Evolutionary conservation across 768 basidiomycete species (phyloP), one percentile per base, ranked within the genome.

Genomic region (Pulveroboletus ravenelii): DNA sequence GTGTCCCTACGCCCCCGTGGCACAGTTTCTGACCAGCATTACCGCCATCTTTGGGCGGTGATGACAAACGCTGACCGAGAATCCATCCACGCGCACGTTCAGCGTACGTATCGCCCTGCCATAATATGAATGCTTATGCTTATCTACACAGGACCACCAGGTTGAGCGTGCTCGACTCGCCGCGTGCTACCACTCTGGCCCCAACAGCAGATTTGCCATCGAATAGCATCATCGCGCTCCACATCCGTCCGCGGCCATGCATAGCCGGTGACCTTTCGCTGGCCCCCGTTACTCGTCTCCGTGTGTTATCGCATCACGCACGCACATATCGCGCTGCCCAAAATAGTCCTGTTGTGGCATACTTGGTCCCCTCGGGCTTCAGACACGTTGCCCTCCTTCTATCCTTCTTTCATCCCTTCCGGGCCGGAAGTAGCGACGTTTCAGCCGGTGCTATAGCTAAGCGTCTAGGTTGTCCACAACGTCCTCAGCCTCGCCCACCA

Each of bases 361-460:
- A 27, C 25, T 27, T 27, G 25, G 25, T 23, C 23, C 25, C 25
- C 25, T 27, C 25, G 25, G 25, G 25, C 25, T 27, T 27, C 27
- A 34, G 32, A 32, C 49, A 62, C 53, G 47, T 52, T 63, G 20
- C 36, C 23, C 34, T 41, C n/a, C 52, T 59, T 52, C 51, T 10
- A 3, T 10, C 43, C 23, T 34, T 20, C 13, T 23, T 25, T n/a
- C 31, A 5, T 49, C 31, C 17, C 52, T n/a, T 2, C 38, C 43
- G 31, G 9, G 39, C 30, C 36, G 30, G 17, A 48, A 13, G 7
- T 10, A 13, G 42, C 38, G 31, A 32, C 31, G 7, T 34, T 41
- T 25, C 45, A 14, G 29, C 34, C 34, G 7, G 14, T 12, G 12
- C n/a, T 43, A 6, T 17, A 29, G n/a, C n/a, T 20, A 45, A 29